Percentiles rank a stretch among this genome's conserved stretches.
Evolutionary conservation across 345 rosid genomes (phyloP).

Genomic region (Turnera subulata): DNA sequence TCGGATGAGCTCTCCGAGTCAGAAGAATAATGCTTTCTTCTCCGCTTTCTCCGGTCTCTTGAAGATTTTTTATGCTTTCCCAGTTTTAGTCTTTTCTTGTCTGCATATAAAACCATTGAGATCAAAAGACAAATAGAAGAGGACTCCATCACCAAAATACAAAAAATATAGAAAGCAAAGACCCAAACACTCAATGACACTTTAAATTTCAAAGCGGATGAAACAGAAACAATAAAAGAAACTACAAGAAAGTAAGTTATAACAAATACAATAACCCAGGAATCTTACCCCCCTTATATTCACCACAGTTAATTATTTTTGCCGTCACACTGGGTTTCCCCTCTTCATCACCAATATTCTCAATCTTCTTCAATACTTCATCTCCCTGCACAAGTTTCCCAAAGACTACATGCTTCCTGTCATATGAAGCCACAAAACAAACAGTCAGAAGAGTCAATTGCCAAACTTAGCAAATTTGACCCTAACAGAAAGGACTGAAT

Average conservation of each 20-base stretch:
- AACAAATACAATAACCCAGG: neutral
- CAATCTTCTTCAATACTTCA: constrained; percentile 76
- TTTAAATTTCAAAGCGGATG: neutral
- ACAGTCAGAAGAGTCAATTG: neutral
- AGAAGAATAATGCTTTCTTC: constrained; percentile 66
- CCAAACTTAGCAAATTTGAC: too few relatives aligned
- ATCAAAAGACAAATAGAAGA: neutral
- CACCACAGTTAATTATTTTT: constrained; percentile 88
- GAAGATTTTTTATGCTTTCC: constrained; percentile 69
- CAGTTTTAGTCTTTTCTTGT: constrained; percentile 51
- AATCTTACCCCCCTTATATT: constrained; percentile 39
- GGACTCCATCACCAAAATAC: neutral
- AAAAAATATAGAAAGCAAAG: neutral
- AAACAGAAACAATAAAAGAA: too few relatives aligned
- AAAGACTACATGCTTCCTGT: constrained; percentile 76
- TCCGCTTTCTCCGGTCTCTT: constrained; percentile 66
- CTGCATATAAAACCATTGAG: constrained; percentile 26
- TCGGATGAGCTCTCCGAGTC: constrained; percentile 82
- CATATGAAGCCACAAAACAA: constrained; percentile 9
- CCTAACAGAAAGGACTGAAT: neutral
- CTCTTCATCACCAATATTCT: constrained; percentile 74
- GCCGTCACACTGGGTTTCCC: constrained; percentile 82
- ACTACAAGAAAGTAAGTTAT: neutral
- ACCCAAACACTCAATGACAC: neutral
- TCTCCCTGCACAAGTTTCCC: constrained; percentile 90